Evolutionary conservation across 1,284 basidiomycete species (phyloP), one percentile per base, ranked within the genome.

Genomic region (Irpex sp.): DNA sequence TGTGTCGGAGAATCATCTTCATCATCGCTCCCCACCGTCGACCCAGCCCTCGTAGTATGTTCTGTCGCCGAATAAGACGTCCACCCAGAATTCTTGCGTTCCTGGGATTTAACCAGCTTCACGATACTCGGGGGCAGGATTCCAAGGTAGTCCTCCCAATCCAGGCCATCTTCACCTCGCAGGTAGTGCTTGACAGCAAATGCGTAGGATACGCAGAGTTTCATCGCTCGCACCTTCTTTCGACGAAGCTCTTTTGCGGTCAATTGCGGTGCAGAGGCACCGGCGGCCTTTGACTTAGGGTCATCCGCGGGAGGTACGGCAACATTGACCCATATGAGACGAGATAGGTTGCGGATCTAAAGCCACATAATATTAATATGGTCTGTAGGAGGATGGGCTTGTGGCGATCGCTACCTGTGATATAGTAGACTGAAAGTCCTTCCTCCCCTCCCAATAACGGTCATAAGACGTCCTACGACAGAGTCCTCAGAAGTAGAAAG

Each of bases 371-470:
- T 8, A 45, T 6, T 18, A 19, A 53, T 35, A 47, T 35, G 12
- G 33, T 48, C 53, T 56, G 16, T 35, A 56, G 35, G 51, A 21
- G 14, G 36, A 47, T n/a, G 28, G 4, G 28, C 28, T 74, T 57
- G 56, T 79, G 67, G 64, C 19, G 5, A 49, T 9, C 6, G 75
- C 64, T 64, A 85, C 82, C 65, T 85, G 84, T 28, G 87, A 80
- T 12, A 80, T 82, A 65, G 92, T 70, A 5, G 80, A 70, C 0
- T 83, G 82, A 73, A 94, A 96, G 59, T 88, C 84, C 73, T 92
- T 95, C 64, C 93, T 82, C 49, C 93, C 94, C 76, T 95, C 90
- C 80, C 87, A 90, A 69, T 85, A 91, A 49, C 89, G 85, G 68
- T 92, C 90, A 66, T 92, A 91, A 9, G 88, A 91, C 23, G 88